Evolutionary conservation across 2,329 filamentous ascomycete species (phyloP), one percentile per base, ranked within the genome.

Genomic region (Hypoxylon sp.): DNA sequence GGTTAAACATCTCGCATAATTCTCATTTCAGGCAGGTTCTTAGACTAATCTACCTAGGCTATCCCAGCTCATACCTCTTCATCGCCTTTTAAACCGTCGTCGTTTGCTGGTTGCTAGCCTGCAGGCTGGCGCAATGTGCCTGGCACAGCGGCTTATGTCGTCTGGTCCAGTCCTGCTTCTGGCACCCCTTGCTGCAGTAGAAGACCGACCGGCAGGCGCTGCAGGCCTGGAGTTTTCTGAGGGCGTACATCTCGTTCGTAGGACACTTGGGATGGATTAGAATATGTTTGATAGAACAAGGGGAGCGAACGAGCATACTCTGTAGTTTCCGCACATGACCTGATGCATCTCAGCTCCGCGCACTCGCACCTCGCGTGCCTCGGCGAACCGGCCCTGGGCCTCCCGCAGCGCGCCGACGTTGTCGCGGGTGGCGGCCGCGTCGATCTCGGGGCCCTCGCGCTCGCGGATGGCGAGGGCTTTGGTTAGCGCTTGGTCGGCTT

Each of bases 111-210:
- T 24, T 6, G 15, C 22, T 17, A 20, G 56, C 37, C 41, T 20
- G 24, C 11, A 6, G 3, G 1, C 6, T 22, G 10, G 44, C 44
- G 17, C 3, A 20, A 8, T 22, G 17, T 17, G 56, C 62, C 19
- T 67, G 41, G 54, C 66, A 71, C 1, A 70, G 50, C 24, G 59
- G 53, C 52, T 62, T 65, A 37, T 70, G 69, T 34, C 68, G 64
- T 1, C 19, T 37, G 3, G 6, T 34, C 68, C 66, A 71, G 53
- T 68, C 69, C 17, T 44, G 47, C 43, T 17, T 48, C 52, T 68
- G 66, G 32, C 66, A 70, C 1, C n/a, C n/a, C 54, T 60, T 69
- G 24, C 47, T 37, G 61, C 66, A 71, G 53, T 70, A 71, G 28
- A 66, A 70, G 19, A 70, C 64, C 1, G 64, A 58, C 19, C 22